Base-by-base conservation (phyloP, 257 asterid genomes). In the Ballota nigra region DNA sequence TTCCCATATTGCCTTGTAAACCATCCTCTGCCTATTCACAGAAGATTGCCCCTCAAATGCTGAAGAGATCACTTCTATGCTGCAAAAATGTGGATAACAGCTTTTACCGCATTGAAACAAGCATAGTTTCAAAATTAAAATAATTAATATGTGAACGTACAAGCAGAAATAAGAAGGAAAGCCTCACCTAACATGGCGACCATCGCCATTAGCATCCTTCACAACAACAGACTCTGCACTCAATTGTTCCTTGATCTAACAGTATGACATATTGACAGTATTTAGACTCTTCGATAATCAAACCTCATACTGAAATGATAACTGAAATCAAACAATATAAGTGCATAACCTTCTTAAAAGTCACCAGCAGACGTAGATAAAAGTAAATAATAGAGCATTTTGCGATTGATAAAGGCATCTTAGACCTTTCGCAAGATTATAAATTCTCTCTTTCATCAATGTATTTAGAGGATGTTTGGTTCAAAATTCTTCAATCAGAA, bases 1-100 rank as follows among this genome's bases (percentile, higher is more conserved):
- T 87, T 89, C 98, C 99, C 99, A 95, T 80, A 95, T 95, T 68
- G 96, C 98, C 83, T 92, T 95, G 93, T 95, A 95, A 53, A 95
- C 99, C 97, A 92, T 92, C 83, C 99, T 87, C 88, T 95, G 99
- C 81, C 99, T 84, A 70, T 84, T 88, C 79, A 95, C 95, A 7
- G 94, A 88, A 43, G 97, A 85, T 81, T 92, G 81, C 57, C 99
- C 99, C 88, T 95, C 99, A 57, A 95, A 95, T 40, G 89, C 78
- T 29, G 96, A 67, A 63, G 97, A 80, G 55, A 95, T 72, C 9
- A 95, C 99, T 15, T 92, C 87, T 33, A 92, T 95, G 86, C 99
- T 92, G 90, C 84, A 78, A 74, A 72, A 45, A 41, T 7, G 18
- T 23, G 55, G 60, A 49, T 0, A 19, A 38, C 16, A 63, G 18